phyloP scores from a whole-genome alignment of 306 rosid species.

The Luffa acutangula region DNA sequence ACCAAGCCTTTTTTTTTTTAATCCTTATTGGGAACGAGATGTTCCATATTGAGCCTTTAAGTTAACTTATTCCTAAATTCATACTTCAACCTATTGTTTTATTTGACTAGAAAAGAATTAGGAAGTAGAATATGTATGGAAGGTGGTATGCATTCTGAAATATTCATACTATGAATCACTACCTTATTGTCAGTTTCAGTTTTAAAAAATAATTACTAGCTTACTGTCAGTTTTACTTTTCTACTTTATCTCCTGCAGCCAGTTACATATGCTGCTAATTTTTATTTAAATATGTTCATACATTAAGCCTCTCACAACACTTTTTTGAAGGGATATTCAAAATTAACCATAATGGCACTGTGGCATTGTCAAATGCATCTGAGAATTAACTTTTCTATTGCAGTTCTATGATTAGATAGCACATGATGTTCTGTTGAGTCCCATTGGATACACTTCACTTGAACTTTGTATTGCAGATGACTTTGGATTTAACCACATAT shows the following conservation, averaged over 20 bases:
- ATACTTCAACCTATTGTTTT: background rate
- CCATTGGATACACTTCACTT: background rate
- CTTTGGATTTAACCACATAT: slow-evolving; percentile 77
- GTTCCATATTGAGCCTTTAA: background rate
- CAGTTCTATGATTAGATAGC: background rate
- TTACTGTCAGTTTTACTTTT: background rate
- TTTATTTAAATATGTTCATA: background rate
- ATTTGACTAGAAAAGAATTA: background rate
- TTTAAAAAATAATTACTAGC: background rate
- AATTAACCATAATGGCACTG: background rate
- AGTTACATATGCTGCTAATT: background rate
- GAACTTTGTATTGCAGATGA: slow-evolving; percentile 44
- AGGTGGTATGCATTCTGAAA: background rate
- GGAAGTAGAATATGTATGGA: background rate
- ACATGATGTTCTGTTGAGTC: background rate
- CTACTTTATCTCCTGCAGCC: background rate
- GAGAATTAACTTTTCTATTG: background rate
- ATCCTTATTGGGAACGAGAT: background rate
- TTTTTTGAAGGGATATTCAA: background rate
- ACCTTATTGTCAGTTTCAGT: background rate
- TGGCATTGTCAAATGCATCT: background rate
- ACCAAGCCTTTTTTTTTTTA: background rate
- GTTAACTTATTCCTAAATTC: background rate
- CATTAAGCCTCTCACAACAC: background rate
- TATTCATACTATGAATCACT: background rate